Percentiles rank a stretch among this genome's conserved stretches.
Conservation (phyloP, 192 early-diverging fungal species). For the Phycomyces nitens region DNA sequence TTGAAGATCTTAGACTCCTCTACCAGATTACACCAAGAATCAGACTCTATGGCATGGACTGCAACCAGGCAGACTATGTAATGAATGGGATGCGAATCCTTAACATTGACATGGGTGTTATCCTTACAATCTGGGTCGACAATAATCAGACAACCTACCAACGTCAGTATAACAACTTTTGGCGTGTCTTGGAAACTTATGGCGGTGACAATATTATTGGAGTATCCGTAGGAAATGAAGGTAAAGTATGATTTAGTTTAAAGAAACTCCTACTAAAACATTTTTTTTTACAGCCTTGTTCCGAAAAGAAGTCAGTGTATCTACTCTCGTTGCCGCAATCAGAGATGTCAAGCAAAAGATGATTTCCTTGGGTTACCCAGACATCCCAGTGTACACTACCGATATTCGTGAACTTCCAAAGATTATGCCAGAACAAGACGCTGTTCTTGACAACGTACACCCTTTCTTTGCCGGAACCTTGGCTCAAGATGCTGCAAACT, state of each 20-base stretch:
- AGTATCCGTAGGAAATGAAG: constrained; percentile 47
- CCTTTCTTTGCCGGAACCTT: constrained; percentile 41
- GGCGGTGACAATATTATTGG: constrained; percentile 39
- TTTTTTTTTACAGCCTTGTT: constrained; percentile 31
- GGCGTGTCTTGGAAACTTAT: constrained; percentile 31
- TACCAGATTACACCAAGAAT: constrained; percentile 41
- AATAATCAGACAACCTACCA: constrained; percentile 31
- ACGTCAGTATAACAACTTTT: constrained; percentile 37
- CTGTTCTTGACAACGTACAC: constrained; percentile 39
- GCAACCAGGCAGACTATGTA: constrained; percentile 35
- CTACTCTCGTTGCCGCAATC: constrained; percentile 4
- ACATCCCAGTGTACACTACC: constrained; percentile 38
- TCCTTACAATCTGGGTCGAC: constrained; percentile 44
- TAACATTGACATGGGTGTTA: constrained; percentile 35
- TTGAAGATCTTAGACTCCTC: constrained; percentile 39
- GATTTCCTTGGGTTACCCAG: constrained; percentile 20
- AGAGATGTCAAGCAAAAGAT: constrained; percentile 3
- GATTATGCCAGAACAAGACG: constrained; percentile 30
- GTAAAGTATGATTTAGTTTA: constrained; percentile 12
- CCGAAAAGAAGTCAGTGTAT: constrained; percentile 28
- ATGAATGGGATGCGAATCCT: constrained; percentile 34
- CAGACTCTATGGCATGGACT: constrained; percentile 45
- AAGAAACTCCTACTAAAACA: no score
- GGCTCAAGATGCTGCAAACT: constrained; percentile 30
- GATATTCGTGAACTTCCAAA: constrained; percentile 30